Evolutionary conservation across 352 stramenopile species (phyloP).

Genomic region (Albugo candida): DNA sequence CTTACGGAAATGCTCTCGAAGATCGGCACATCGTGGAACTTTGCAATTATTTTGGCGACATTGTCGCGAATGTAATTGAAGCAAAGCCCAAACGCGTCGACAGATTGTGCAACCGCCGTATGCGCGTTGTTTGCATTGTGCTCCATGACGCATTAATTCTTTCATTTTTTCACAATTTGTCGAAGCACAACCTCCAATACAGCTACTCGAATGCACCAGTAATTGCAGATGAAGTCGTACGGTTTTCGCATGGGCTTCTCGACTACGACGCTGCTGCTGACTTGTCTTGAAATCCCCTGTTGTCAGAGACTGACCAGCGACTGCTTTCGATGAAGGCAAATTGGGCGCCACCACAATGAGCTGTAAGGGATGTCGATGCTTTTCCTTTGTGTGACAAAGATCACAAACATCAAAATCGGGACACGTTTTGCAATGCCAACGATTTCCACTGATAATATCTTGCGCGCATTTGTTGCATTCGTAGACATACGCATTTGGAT

Average conservation of each 20-base stretch:
- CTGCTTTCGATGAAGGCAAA: not conserved
- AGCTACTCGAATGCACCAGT: conserved; percentile 91
- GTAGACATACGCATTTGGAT: conserved; percentile 73
- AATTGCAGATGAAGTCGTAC: conserved; percentile 97
- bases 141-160: conserved; percentile 89
- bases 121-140: conserved; percentile 82
- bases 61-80: conserved; percentile 94
- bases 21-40: conserved; percentile 91
- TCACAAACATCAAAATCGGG: conserved; percentile 82
- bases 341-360: conserved; percentile 26
- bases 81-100: conserved; percentile 90
- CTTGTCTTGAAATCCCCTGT: conserved; percentile 18
- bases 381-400: conserved; percentile 67
- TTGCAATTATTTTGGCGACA: conserved; percentile 87
- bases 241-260: conserved; percentile 83
- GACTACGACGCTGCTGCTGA: conserved; percentile 38
- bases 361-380: conserved; percentile 57
- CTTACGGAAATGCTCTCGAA: conserved; percentile 89
- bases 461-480: conserved; percentile 71
- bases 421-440: conserved; percentile 80
- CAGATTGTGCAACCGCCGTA: conserved; percentile 92
- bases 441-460: conserved; percentile 66
- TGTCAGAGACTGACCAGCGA: conserved; percentile 2
- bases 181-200: conserved; percentile 80
- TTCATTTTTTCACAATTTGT: conserved; percentile 99